These are phyloP conservation scores for Deinandra increscens DNA, from an alignment of 129 eudicot genomes.

Conservation along the genomic window DNA sequence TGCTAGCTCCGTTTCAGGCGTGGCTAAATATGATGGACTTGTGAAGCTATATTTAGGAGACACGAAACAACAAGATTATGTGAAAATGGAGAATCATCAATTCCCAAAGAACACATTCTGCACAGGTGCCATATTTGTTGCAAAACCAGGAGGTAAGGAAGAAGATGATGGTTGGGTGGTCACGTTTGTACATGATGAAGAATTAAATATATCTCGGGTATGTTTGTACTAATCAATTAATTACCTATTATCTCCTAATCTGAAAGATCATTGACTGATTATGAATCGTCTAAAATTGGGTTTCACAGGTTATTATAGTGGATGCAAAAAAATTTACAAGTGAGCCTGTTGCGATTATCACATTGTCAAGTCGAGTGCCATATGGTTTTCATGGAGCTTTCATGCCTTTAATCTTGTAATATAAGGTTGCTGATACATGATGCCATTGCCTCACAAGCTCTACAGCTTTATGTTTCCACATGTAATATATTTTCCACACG, in stretches of 20 bases:
- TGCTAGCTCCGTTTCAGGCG: slow-evolving; percentile 37
- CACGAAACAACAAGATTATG: too few relatives aligned
- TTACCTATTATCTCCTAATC: neutral
- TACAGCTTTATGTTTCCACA: too few relatives aligned
- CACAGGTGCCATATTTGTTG: slow-evolving; percentile 45
- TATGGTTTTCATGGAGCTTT: slow-evolving; percentile 56
- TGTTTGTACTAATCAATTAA: neutral
- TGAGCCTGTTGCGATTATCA: slow-evolving; percentile 37
- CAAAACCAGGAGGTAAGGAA: slow-evolving; percentile 23
- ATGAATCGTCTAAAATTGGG: too few relatives aligned
- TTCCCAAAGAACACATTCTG: slow-evolving; percentile 45
- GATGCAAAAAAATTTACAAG: slow-evolving; percentile 43
- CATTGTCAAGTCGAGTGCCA: slow-evolving; percentile 43
- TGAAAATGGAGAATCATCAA: slow-evolving; percentile 39
- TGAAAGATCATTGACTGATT: too few relatives aligned
- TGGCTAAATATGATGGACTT: slow-evolving; percentile 53
- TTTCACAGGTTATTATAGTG: slow-evolving; percentile 31
- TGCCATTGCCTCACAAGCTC: too few relatives aligned
- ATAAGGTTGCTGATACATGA: too few relatives aligned
- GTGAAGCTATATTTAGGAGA: slow-evolving; percentile 50
- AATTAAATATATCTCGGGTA: slow-evolving; percentile 28
- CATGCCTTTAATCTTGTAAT: neutral
- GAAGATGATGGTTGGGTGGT: slow-evolving; percentile 67
- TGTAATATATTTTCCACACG: too few relatives aligned
- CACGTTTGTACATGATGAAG: slow-evolving; percentile 48